phyloP scores from a whole-genome alignment of 352 stramenopile species.

The Phytopythium aichiense region DNA sequence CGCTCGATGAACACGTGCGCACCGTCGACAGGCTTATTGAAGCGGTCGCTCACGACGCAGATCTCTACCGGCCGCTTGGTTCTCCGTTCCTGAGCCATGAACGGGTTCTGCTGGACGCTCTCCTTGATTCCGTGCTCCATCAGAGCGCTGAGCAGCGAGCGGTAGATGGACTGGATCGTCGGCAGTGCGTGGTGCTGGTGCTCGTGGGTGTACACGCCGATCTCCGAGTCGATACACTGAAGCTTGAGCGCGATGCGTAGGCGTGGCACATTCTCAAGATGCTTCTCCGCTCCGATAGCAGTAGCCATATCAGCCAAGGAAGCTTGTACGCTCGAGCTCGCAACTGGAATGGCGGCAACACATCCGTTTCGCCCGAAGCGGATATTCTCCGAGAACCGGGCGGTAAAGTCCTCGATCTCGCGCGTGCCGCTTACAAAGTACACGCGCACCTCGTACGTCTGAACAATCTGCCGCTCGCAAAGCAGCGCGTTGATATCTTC shows the following conservation, averaged over 20 bases:
- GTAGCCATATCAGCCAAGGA: neutral
- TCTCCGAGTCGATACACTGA: slow-evolving; percentile 23
- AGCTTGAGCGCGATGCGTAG: slow-evolving; percentile 40
- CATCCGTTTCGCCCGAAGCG: slow-evolving; percentile 57
- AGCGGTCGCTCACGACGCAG: slow-evolving; percentile 48
- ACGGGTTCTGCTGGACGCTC: slow-evolving; percentile 62
- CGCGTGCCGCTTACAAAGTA: slow-evolving; percentile 15
- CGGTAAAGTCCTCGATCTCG: slow-evolving; percentile 40
- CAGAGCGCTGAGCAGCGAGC: slow-evolving; percentile 38
- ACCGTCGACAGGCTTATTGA: slow-evolving; percentile 33
- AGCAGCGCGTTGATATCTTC: slow-evolving; percentile 52
- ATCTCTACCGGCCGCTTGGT: slow-evolving; percentile 47
- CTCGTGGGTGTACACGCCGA: slow-evolving; percentile 48
- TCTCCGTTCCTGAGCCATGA: slow-evolving; percentile 37
- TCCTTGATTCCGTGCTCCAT: slow-evolving; percentile 57
- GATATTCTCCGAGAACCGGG: slow-evolving; percentile 51
- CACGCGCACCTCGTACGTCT: slow-evolving; percentile 53
- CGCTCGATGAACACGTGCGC: slow-evolving; percentile 63
- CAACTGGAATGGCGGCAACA: slow-evolving; percentile 29
- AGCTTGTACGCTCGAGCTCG: neutral
- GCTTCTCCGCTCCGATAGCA: neutral
- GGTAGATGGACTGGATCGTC: slow-evolving; percentile 50
- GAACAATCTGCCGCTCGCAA: slow-evolving; percentile 43
- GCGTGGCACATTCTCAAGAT: slow-evolving; percentile 4
- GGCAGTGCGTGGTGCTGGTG: slow-evolving; percentile 23